Percentiles rank a stretch among this genome's conserved stretches.
Evolutionary conservation across 78 protist species (phyloP).

Genomic region (Planoprotostelium fungivorum): DNA sequence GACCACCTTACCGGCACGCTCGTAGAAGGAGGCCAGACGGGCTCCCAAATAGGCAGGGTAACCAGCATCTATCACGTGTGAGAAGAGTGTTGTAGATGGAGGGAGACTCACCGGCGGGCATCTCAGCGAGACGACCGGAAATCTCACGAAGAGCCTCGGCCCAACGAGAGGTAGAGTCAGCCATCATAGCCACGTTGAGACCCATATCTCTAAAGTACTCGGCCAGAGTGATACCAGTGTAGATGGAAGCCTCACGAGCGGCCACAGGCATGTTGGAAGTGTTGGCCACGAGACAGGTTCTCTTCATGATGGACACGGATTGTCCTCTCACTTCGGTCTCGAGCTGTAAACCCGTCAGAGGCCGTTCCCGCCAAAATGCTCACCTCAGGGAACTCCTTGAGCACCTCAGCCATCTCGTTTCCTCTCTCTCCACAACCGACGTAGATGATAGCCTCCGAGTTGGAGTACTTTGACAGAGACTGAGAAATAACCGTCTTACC

Average conservation of each 20-base stretch:
- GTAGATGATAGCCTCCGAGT: conserved; percentile 98
- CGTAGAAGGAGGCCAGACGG: conserved; percentile 99
- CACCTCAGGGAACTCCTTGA: conserved; percentile 97
- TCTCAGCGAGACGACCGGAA: conserved; percentile 99
- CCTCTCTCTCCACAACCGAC: conserved; percentile 99
- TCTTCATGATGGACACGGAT: conserved; percentile 96
- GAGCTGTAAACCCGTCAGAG: background rate
- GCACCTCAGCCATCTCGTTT: conserved; percentile 99
- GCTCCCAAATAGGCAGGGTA: conserved; percentile 99
- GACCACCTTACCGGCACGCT: conserved; percentile 92
- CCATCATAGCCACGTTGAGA: conserved; percentile 97
- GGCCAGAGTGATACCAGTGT: conserved; percentile 98
- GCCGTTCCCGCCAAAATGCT: background rate
- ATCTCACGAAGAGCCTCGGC: conserved; percentile 99
- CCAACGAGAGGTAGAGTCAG: conserved; percentile 98
- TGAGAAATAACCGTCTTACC: conserved; percentile 99
- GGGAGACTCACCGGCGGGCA: conserved; percentile 91
- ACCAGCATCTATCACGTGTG: conserved; percentile 81
- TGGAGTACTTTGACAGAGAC: conserved; percentile 98
- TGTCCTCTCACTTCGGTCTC: conserved; percentile 64
- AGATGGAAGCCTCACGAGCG: conserved; percentile 99
- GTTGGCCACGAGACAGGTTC: conserved; percentile 99
- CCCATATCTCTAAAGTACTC: conserved; percentile 99
- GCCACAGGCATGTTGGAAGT: conserved; percentile 99
- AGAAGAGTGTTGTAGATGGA: background rate